These are phyloP conservation scores for Hericium rajendrae DNA, from an alignment of 768 basidiomycete species.

Conservation along the genomic window DNA sequence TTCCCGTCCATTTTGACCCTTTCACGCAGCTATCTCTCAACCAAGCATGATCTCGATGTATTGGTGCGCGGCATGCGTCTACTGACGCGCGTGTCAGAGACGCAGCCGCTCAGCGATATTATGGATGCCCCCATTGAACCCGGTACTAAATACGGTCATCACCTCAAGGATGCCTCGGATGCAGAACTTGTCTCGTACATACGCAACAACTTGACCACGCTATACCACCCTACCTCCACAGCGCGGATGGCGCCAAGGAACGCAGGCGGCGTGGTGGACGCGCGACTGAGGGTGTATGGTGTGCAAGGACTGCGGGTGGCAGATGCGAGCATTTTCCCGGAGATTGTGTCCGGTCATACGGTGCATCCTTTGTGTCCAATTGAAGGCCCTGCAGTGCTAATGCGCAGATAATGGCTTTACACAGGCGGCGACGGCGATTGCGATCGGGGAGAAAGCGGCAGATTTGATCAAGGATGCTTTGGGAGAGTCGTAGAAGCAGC, in stretches of 20 bases:
- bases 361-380: slow-evolving; percentile 18
- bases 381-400: not conserved
- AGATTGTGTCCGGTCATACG: slow-evolving; percentile 35
- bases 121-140: slow-evolving; percentile 22
- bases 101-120: slow-evolving; percentile 28
- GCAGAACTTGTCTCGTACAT: slow-evolving; percentile 26
- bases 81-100: slow-evolving; percentile 27
- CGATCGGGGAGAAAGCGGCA: slow-evolving; percentile 23
- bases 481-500: not conserved
- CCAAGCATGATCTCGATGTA: slow-evolving; percentile 29
- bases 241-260: slow-evolving; percentile 28
- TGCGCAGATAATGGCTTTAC: not conserved
- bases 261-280: slow-evolving; percentile 34
- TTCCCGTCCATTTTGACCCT: not conserved
- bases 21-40: slow-evolving; percentile 30
- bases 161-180: slow-evolving; percentile 24
- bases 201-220: slow-evolving; percentile 26
- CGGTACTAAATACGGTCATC: slow-evolving; percentile 28
- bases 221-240: slow-evolving; percentile 36
- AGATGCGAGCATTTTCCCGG: slow-evolving; percentile 38
- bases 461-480: slow-evolving; percentile 20
- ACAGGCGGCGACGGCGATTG: slow-evolving; percentile 19
- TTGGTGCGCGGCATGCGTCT: slow-evolving; percentile 33
- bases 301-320: slow-evolving; percentile 32
- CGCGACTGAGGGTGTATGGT: slow-evolving; percentile 34